These are phyloP conservation scores for Boletus tylopilopsis DNA, from an alignment of 768 basidiomycete species.

Conservation along the genomic window DNA sequence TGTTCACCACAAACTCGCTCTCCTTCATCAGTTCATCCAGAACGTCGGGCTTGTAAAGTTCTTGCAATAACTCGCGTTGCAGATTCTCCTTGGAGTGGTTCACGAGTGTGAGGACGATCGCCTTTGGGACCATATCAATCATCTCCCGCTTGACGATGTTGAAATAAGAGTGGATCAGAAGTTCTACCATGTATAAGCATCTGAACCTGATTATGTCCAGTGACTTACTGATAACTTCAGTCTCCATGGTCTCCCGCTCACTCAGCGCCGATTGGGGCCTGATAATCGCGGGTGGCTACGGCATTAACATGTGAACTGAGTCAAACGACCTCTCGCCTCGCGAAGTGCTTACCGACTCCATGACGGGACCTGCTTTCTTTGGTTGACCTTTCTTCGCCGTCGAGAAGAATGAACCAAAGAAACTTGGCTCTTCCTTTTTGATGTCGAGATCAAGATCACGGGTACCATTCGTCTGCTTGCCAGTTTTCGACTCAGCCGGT, in stretches of 20 bases:
- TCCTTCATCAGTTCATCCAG: slow-evolving; percentile 94
- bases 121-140: slow-evolving; percentile 99
- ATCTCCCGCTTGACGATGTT: slow-evolving; percentile 99
- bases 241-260: slow-evolving; percentile 97
- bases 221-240: slow-evolving; percentile 95
- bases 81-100: slow-evolving; percentile 91
- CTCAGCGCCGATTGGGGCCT: slow-evolving; percentile 87
- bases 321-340: slow-evolving; percentile 12
- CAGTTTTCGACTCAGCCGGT: slow-evolving; percentile 62
- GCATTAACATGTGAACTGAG: not conserved
- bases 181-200: slow-evolving; percentile 50
- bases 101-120: slow-evolving; percentile 87
- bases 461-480: slow-evolving; percentile 76
- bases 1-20: slow-evolving; percentile 82
- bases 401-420: slow-evolving; percentile 96
- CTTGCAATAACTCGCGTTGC: slow-evolving; percentile 90
- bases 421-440: slow-evolving; percentile 86
- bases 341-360: slow-evolving; percentile 50
- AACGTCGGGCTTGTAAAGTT: slow-evolving; percentile 96
- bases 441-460: slow-evolving; percentile 90
- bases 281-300: slow-evolving; percentile 78
- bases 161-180: slow-evolving; percentile 95
- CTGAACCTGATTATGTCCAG: not conserved
- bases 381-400: slow-evolving; percentile 57
- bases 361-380: slow-evolving; percentile 55